Percentiles rank a stretch among this genome's conserved stretches.
Conservation (phyloP, 2,329 filamentous ascomycete genomes). For the Sclerotiophoma versabilis region DNA sequence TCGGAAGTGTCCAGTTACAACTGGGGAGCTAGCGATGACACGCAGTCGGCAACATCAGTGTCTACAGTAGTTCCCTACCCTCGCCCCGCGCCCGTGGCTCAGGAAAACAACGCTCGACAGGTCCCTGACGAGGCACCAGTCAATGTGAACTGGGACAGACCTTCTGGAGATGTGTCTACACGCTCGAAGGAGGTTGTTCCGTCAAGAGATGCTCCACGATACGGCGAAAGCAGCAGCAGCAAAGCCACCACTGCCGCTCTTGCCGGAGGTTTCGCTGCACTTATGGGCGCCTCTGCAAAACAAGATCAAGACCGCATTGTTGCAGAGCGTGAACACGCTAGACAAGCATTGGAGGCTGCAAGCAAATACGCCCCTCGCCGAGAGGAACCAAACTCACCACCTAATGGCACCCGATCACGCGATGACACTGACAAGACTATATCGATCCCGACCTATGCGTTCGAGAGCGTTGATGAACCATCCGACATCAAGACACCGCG, state of each 20-base stretch:
- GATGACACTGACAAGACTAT: slow-evolving; percentile 24
- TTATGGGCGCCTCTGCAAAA: slow-evolving; percentile 40
- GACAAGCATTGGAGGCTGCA: slow-evolving; percentile 35
- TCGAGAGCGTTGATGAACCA: slow-evolving; percentile 45
- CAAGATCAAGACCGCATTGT: slow-evolving; percentile 45
- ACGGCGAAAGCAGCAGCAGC: slow-evolving; percentile 22
- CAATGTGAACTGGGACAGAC: slow-evolving; percentile 6
- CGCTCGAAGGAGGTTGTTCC: slow-evolving; percentile 3
- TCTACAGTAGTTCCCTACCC: slow-evolving; percentile 13
- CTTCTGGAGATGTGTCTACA: not conserved
- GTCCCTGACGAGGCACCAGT: slow-evolving; percentile 8
- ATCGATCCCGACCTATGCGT: slow-evolving; percentile 44
- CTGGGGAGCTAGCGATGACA: slow-evolving; percentile 15
- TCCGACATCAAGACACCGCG: slow-evolving; percentile 51
- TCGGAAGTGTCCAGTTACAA: slow-evolving; percentile 11
- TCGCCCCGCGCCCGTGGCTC: not conserved
- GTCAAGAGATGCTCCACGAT: slow-evolving; percentile 15
- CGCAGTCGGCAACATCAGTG: slow-evolving; percentile 9
- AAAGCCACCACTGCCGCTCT: slow-evolving; percentile 33
- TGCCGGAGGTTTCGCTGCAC: slow-evolving; percentile 44
- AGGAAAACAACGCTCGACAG: not conserved
- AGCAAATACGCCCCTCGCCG: slow-evolving; percentile 20
- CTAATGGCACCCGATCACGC: slow-evolving; percentile 26
- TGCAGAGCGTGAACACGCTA: slow-evolving; percentile 38
- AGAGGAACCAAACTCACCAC: slow-evolving; percentile 22